Evolutionary conservation across 352 stramenopile species (phyloP).

Genomic region (Pythium plurisporium): DNA sequence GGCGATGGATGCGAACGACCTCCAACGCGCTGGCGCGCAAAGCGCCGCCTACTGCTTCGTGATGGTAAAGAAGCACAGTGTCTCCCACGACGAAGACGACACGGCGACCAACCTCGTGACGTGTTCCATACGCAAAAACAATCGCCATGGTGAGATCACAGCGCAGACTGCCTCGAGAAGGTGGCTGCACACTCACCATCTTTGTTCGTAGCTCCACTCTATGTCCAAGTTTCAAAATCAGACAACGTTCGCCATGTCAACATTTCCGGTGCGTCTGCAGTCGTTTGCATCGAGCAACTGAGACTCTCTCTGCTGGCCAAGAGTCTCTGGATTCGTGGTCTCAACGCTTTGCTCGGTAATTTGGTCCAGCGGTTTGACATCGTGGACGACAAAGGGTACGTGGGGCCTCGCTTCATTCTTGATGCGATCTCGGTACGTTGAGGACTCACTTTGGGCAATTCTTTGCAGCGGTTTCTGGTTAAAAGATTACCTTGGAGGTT

Average conservation of each 20-base stretch:
- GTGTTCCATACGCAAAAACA: conserved; percentile 74
- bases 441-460: too few relatives aligned
- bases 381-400: conserved; percentile 40
- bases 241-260: conserved; percentile 72
- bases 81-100: conserved; percentile 54
- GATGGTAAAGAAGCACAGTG: conserved; percentile 68
- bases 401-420: too few relatives aligned
- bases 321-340: conserved; percentile 59
- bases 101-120: conserved; percentile 70
- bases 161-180: neutral
- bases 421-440: too few relatives aligned
- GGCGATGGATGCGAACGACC: conserved; percentile 65
- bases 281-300: conserved; percentile 76
- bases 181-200: neutral
- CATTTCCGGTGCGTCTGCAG: conserved; percentile 60
- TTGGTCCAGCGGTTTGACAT: conserved; percentile 53
- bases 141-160: conserved; percentile 41
- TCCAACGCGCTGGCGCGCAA: conserved; percentile 48
- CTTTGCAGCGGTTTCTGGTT: conserved; percentile 47
- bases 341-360: conserved; percentile 77
- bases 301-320: conserved; percentile 71
- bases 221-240: conserved; percentile 73
- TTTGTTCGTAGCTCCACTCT: conserved; percentile 39
- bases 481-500: conserved; percentile 56
- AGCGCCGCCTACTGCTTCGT: conserved; percentile 65